These are phyloP conservation scores for Mycena venus DNA, from an alignment of 768 basidiomycete species.

Conservation along the genomic window DNA sequence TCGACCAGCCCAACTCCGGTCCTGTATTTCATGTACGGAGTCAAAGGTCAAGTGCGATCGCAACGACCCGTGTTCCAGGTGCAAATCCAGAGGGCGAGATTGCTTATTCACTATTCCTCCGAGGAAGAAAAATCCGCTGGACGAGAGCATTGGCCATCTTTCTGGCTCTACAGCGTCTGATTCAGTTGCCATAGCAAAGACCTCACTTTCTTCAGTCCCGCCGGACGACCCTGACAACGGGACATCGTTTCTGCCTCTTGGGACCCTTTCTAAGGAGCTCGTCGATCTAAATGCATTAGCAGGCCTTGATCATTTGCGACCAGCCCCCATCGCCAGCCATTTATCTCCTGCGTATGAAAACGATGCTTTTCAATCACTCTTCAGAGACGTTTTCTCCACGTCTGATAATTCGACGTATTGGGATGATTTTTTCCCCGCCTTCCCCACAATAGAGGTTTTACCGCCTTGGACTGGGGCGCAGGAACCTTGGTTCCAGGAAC, in stretches of 20 bases:
- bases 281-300: neutral
- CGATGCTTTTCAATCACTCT: conserved; percentile 60
- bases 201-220: neutral
- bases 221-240: neutral
- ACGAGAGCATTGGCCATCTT: too few species aligned
- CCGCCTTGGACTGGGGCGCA: neutral
- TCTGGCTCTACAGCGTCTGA: conserved; percentile 18
- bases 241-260: neutral
- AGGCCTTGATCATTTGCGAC: neutral
- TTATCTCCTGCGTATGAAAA: conserved; percentile 55
- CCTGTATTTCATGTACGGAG: conserved; percentile 70
- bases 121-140: conserved; percentile 36
- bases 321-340: conserved; percentile 50
- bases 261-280: conserved; percentile 13
- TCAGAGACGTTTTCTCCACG: conserved; percentile 53
- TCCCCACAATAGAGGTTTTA: conserved; percentile 24
- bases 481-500: conserved; percentile 31
- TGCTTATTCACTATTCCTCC: conserved; percentile 58
- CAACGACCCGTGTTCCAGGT: conserved; percentile 70
- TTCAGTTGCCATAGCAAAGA: neutral
- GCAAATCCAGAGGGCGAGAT: conserved; percentile 62
- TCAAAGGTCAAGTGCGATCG: conserved; percentile 77
- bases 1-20: conserved; percentile 62
- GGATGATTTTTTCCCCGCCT: conserved; percentile 10
- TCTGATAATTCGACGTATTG: neutral